phyloP scores from a whole-genome alignment of 495 filamentous ascomycete genomes.

The Amphirosellinia nigrospora region DNA sequence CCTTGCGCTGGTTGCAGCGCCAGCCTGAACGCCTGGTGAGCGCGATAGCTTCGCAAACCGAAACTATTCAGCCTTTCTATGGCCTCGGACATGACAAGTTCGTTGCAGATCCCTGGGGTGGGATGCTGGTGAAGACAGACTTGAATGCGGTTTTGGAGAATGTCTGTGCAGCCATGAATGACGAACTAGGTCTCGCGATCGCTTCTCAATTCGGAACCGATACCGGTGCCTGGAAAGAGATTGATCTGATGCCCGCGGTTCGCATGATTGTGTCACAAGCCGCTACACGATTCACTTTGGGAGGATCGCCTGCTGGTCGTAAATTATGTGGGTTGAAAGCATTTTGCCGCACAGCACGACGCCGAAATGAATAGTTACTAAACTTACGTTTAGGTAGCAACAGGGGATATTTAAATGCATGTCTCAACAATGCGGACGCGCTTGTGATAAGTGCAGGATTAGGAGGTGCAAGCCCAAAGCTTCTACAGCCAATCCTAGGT shows the following conservation, averaged over 20 bases:
- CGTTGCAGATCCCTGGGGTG: slow-evolving; percentile 27
- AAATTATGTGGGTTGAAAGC: slow-evolving; percentile 13
- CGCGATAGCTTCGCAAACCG: slow-evolving; percentile 10
- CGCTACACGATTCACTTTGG: slow-evolving; percentile 48
- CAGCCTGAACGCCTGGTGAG: slow-evolving; percentile 32
- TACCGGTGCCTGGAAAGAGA: slow-evolving; percentile 23
- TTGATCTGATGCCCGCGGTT: slow-evolving; percentile 40
- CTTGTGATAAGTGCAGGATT: slow-evolving; percentile 39
- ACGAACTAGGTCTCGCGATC: slow-evolving; percentile 32
- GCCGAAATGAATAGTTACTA: not conserved
- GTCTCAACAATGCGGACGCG: slow-evolving; percentile 31
- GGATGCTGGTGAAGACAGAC: slow-evolving; percentile 33
- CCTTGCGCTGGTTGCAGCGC: slow-evolving; percentile 29
- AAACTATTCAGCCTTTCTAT: slow-evolving; percentile 28
- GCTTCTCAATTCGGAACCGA: slow-evolving; percentile 30
- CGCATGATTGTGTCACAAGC: slow-evolving; percentile 41
- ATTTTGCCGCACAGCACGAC: not conserved
- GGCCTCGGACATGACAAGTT: slow-evolving; percentile 25
- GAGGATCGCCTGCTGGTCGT: slow-evolving; percentile 25
- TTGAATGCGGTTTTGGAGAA: slow-evolving; percentile 30
- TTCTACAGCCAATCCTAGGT: slow-evolving; percentile 42
- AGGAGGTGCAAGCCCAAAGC: slow-evolving; percentile 31
- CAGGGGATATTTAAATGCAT: slow-evolving; percentile 35
- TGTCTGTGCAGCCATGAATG: slow-evolving; percentile 29
- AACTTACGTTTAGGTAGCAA: slow-evolving; percentile 34